Evolutionary conservation across 371 early-diverging fungal genomes (phyloP), one percentile per base, ranked within the genome.

Genomic region (Dinochytrium kinnereticum): DNA sequence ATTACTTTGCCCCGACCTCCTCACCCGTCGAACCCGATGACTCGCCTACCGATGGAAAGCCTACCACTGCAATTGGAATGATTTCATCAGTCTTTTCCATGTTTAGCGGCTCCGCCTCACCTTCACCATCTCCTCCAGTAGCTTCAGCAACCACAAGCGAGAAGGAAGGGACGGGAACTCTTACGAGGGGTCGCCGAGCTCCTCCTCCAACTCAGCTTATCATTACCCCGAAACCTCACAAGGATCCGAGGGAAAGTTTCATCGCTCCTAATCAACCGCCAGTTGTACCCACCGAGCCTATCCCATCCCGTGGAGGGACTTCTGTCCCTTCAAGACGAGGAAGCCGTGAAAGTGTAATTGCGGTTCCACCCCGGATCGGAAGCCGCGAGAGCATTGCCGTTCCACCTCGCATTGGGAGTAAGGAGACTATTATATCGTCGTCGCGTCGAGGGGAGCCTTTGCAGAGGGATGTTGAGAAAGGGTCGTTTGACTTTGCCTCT

Each of bases 131-230:
- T 15, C 61, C 61, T 33, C 34, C 36, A 61, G 5, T 26, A 33
- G 3, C 28, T 7, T 33, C 61, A 24, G 61, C 30, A 17, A 26
- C 10, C 61, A 36, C 34, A 3, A 24, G 7, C 7, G 36, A 37
- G 7, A 24, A 37, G 24, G 37, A 24, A 10, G 36, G 34, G 3
- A 26, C n/a, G 15, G 61, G 61, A 15, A 61, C 61, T 37, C 28
- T 61, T 28, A 37, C 36, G 26, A 28, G 61, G 13, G 37, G 61
- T 17, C 30, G 36, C 2, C 61, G 61, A 61, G 61, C 61, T 17
- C 61, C 61, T 5, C 61, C 61, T 31, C 61, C 61, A 37, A 34
- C 61, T 2, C 61, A 61, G 24, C 61, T 61, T 24, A 61, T 61
- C 61, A 61, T 61, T 26, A 33, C 34, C 3, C 61, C 61, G 17